Conservation (phyloP, 2,329 filamentous ascomycete genomes). For the Ascochyta viciae-villosae region DNA sequence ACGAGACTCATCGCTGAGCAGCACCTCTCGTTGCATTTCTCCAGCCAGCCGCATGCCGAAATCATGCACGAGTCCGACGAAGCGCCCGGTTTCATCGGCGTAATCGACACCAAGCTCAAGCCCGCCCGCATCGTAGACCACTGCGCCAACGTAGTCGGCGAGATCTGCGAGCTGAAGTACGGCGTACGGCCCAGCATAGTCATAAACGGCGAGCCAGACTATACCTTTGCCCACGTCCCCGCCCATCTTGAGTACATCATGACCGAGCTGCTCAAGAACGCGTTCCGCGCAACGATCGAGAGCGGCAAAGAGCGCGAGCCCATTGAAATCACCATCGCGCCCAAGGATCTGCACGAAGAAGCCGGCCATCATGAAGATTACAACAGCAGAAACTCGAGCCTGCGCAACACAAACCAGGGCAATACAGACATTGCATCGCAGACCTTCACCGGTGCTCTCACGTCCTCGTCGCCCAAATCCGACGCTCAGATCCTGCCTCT, state of each 20-base stretch:
- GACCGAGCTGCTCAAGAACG: conserved; percentile 95
- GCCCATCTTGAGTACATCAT: conserved; percentile 98
- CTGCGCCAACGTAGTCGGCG: conserved; percentile 89
- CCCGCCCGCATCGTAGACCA: conserved; percentile 82
- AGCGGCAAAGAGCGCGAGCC: conserved; percentile 79
- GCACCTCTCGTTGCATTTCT: conserved; percentile 87
- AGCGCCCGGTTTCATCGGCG: conserved; percentile 77
- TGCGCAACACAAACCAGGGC: conserved; percentile 38
- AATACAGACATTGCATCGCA: conserved; percentile 42
- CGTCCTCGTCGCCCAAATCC: conserved; percentile 28
- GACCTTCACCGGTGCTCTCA: conserved; percentile 35
- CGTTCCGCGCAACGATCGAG: conserved; percentile 92
- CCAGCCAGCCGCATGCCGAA: conserved; percentile 74
- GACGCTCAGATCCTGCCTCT: conserved; percentile 53
- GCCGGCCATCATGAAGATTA: conserved; percentile 8
- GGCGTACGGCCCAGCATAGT: conserved; percentile 81
- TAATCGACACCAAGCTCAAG: conserved; percentile 88
- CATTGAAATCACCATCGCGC: conserved; percentile 90
- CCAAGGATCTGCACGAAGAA: conserved; percentile 35
- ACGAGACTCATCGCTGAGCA: conserved; percentile 95
- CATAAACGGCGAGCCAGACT: conserved; percentile 84
- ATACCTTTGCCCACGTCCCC: conserved; percentile 91
- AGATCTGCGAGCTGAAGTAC: conserved; percentile 96
- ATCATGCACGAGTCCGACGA: conserved; percentile 53
- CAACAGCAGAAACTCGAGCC: background rate